Base-by-base conservation (phyloP, 2,329 filamentous ascomycete species). In the Colletotrichum costaricense region DNA sequence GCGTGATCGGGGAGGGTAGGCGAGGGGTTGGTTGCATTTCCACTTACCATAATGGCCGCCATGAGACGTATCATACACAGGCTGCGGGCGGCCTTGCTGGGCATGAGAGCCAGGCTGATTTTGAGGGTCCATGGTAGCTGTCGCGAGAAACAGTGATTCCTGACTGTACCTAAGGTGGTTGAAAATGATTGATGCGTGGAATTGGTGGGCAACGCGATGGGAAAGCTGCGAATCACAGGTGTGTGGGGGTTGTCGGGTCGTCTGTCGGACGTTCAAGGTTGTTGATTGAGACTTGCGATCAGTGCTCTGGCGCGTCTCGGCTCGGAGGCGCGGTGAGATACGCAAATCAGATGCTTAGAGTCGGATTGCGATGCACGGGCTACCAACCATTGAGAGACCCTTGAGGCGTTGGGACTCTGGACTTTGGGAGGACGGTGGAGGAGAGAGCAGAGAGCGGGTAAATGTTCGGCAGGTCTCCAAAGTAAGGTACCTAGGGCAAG, bases 41-140 rank as follows among this genome's bases (percentile, higher is more conserved):
- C 38, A 16, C 88, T 84, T 85, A 94, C 93, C 93, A 85, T 95
- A 95, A 82, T 95, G 93, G 66, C 93, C 93, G 74, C 93, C 93
- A 80, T 93, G 91, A 77, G 86, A 88, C 63, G 90, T 90, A 83
- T 95, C 93, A 82, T 95, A 95, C n/a, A 90, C 88, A 19, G 91
- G 91, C 78, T 89, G 87, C 76, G 88, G 86, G 76, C 90, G 89
- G 78, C 85, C 87, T 79, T 89, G 87, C 80, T 92, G 90, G 33
- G 68, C 54, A 58, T 74, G 72, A 30, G 71, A 74, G 30, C 65
- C 38, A 30, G 71, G 63, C 24, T 69, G 65, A 70, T 82, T 82
- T 73, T 84, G 83, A 55, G 82, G 77, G 73, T 85, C 83, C 83
- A 85, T 85, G 65, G 64, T 76, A 54, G 46, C 30, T 49, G 49